phyloP scores from a whole-genome alignment of 2,329 filamentous ascomycete species.

The Orbilia oligospora region DNA sequence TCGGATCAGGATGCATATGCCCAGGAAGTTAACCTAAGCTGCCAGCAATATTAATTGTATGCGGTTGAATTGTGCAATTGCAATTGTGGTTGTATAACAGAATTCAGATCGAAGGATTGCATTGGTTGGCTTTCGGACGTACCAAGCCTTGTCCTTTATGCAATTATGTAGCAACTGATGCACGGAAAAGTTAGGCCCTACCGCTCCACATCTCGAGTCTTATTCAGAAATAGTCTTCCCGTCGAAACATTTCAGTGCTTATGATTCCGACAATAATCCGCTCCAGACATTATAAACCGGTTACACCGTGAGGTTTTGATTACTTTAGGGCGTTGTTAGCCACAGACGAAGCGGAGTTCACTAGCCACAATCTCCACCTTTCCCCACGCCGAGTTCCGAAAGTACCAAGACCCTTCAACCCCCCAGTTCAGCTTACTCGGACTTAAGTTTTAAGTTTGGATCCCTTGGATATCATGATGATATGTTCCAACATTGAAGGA shows the following conservation, averaged over 20 bases:
- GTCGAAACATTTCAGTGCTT: slow-evolving; percentile 15
- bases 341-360: background rate
- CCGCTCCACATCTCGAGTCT: background rate
- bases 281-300: background rate
- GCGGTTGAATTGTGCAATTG: too few relatives aligned
- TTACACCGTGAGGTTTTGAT: slow-evolving; percentile 6
- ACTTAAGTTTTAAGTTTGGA: background rate
- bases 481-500: slow-evolving; percentile 1
- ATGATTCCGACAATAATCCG: slow-evolving; percentile 25
- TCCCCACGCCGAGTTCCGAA: slow-evolving; percentile 5
- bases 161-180: background rate
- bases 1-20: background rate
- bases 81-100: background rate
- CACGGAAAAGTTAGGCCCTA: slow-evolving; percentile 7
- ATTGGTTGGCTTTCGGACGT: too few relatives aligned
- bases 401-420: background rate
- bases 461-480: background rate
- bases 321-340: background rate
- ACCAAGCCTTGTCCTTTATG: background rate
- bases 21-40: too few relatives aligned
- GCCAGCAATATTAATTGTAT: too few relatives aligned
- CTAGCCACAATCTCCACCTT: slow-evolving; percentile 21
- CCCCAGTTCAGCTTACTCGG: background rate
- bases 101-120: background rate
- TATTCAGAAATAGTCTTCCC: background rate